Evolutionary conservation across 257 asterid species (phyloP).

Genomic region (Ligustrum vulgare): DNA sequence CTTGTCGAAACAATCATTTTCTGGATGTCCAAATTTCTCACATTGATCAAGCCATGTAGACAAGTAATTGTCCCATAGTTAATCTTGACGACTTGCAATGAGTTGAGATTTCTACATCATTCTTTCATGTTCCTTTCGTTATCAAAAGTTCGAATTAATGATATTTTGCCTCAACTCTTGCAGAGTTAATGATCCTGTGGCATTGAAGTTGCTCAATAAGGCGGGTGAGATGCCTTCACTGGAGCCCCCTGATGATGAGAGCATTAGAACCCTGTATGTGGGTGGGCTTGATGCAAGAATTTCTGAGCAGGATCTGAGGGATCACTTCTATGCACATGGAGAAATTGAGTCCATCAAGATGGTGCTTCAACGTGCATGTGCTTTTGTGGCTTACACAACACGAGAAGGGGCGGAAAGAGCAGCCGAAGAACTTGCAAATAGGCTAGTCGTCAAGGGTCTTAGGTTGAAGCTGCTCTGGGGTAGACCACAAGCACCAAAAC

Average conservation of each 20-base stretch:
- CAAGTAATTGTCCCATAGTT: background rate
- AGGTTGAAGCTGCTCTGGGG: slow-evolving; percentile 97
- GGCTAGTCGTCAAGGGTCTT: slow-evolving; percentile 80
- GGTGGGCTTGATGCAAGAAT: slow-evolving; percentile 94
- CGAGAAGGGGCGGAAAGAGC: slow-evolving; percentile 98
- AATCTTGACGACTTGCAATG: background rate
- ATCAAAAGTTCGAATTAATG: background rate
- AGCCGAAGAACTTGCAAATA: slow-evolving; percentile 92
- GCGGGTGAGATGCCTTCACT: slow-evolving; percentile 99
- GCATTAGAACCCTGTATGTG: slow-evolving; percentile 86
- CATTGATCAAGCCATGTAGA: background rate
- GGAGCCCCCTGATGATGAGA: slow-evolving; percentile 95
- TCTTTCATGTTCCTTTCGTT: background rate
- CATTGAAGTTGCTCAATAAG: slow-evolving; percentile 78
- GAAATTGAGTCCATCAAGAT: slow-evolving; percentile 91
- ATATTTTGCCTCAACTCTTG: slow-evolving; percentile 10
- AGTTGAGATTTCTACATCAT: background rate
- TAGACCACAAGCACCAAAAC: slow-evolving; percentile 74
- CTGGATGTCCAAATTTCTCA: background rate
- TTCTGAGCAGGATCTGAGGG: slow-evolving; percentile 83
- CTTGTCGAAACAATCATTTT: background rate
- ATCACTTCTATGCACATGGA: slow-evolving; percentile 90
- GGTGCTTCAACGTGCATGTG: slow-evolving; percentile 92
- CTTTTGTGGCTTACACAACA: slow-evolving; percentile 87
- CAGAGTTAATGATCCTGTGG: slow-evolving; percentile 96